A percentile compares a stretch with the other conserved stretches of the same genome.
Conservation (phyloP, 345 rosid genomes). For the Conringia planisiliqua region DNA sequence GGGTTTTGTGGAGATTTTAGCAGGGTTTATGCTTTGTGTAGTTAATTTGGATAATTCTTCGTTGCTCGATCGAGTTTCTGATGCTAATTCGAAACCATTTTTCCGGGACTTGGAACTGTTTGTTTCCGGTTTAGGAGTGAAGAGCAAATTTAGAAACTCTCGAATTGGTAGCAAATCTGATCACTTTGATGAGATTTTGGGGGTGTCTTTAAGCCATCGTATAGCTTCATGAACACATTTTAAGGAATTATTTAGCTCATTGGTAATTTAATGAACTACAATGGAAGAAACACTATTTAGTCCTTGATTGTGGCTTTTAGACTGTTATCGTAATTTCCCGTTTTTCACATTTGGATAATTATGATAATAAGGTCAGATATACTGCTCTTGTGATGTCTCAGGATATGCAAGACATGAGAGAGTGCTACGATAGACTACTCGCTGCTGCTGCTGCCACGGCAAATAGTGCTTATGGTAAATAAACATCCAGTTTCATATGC, state of each 20-base stretch:
- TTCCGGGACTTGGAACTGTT: not conserved
- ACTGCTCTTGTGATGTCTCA: constrained; percentile 22
- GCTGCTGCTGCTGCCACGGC: constrained; percentile 93
- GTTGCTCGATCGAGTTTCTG: not conserved
- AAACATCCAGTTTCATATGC: not conserved
- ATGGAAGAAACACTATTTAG: not conserved
- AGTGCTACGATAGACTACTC: constrained; percentile 94
- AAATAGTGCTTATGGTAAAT: constrained; percentile 85
- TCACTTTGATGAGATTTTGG: not conserved
- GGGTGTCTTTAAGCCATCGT: not conserved
- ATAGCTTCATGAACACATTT: not conserved
- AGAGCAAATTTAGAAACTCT: not conserved
- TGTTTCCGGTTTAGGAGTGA: not conserved
- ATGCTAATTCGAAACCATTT: not conserved
- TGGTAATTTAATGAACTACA: not conserved
- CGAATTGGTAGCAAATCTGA: constrained; percentile 11
- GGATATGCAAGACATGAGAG: constrained; percentile 92
- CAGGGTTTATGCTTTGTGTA: constrained; percentile 25
- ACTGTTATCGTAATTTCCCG: not conserved
- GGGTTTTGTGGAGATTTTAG: constrained; percentile 13
- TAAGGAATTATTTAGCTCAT: not conserved
- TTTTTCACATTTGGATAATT: not conserved
- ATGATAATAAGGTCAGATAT: not conserved
- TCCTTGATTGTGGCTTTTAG: not conserved
- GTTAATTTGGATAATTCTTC: not conserved